These are phyloP conservation scores for Seminavis robusta DNA, from an alignment of 108 stramenopile genomes.

Conservation along the genomic window DNA sequence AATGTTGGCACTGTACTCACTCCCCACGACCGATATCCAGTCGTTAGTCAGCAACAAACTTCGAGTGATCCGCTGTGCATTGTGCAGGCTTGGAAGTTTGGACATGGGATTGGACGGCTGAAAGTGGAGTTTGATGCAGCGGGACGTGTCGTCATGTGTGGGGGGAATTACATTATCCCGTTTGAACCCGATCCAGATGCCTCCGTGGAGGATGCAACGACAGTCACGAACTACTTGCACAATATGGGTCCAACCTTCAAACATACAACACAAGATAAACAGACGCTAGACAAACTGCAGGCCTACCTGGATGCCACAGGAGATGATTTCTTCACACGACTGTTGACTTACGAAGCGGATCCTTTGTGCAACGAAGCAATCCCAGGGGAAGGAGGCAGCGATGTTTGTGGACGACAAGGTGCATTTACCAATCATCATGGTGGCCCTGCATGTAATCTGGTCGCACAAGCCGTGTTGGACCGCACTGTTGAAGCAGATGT, in stretches of 20 bases:
- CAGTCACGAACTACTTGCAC: no score
- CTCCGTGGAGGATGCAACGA: no score
- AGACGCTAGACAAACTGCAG: no score
- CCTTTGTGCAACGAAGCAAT: slow-evolving; percentile 18
- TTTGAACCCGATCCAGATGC: slow-evolving; percentile 8
- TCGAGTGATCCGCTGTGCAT: slow-evolving; percentile 20
- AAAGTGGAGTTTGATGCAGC: slow-evolving; percentile 18
- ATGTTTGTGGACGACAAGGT: no score
- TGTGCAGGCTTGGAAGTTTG: slow-evolving; percentile 34
- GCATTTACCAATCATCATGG: no score
- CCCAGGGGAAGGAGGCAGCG: no score
- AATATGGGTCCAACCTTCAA: no score
- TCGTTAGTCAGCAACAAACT: no score
- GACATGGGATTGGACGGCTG: slow-evolving; percentile 20
- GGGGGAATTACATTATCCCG: slow-evolving; percentile 14
- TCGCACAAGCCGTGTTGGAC: slow-evolving; percentile 40
- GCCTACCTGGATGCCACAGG: slow-evolving; percentile 1
- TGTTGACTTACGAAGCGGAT: slow-evolving; percentile 4
- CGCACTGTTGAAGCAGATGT: slow-evolving; percentile 29
- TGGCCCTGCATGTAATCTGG: slow-evolving; percentile 39
- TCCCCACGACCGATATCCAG: no score
- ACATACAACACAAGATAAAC: no score
- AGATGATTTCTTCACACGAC: slow-evolving; percentile 3
- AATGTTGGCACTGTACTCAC: background rate
- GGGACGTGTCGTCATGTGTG: slow-evolving; percentile 23